Percentiles rank a stretch among this genome's conserved stretches.
Conservation (phyloP, 257 asterid species). For the Scutellaria baicalensis region DNA sequence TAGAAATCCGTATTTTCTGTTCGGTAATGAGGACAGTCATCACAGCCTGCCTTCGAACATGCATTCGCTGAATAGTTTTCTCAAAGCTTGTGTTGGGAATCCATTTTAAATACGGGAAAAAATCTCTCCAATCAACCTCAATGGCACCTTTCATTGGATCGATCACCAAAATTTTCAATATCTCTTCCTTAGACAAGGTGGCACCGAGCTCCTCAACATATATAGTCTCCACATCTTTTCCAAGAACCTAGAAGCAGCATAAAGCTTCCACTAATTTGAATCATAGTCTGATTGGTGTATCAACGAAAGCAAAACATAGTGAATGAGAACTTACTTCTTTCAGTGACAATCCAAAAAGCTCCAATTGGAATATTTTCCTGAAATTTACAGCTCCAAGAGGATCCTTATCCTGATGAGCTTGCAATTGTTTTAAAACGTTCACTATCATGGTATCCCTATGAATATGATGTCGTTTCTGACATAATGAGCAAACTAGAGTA, state of each 20-base stretch:
- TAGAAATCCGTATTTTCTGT: constrained; percentile 47
- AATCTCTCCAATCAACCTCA: constrained; percentile 98
- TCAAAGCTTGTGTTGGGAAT: constrained; percentile 65
- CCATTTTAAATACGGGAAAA: constrained; percentile 78
- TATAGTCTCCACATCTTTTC: constrained; percentile 53
- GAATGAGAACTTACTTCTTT: constrained; percentile 48
- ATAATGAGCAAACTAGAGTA: not conserved
- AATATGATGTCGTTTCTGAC: constrained; percentile 60
- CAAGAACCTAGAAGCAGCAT: constrained; percentile 41
- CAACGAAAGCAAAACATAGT: not conserved
- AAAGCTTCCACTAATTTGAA: not conserved
- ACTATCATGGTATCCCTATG: constrained; percentile 55
- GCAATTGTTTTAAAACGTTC: constrained; percentile 32
- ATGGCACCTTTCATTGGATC: constrained; percentile 84
- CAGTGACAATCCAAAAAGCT: constrained; percentile 63
- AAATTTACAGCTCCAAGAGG: constrained; percentile 57
- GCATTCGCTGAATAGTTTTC: constrained; percentile 35
- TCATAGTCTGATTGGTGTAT: not conserved
- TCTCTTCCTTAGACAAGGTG: constrained; percentile 41
- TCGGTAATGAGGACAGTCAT: constrained; percentile 58
- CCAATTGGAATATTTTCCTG: constrained; percentile 57
- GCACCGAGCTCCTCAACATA: constrained; percentile 54
- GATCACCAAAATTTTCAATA: constrained; percentile 50
- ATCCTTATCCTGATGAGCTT: constrained; percentile 23
- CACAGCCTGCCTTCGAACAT: constrained; percentile 43